Percentiles rank a stretch among this genome's conserved stretches.
Evolutionary conservation across 257 asterid species (phyloP).

Genomic region (Datura wrightii): DNA sequence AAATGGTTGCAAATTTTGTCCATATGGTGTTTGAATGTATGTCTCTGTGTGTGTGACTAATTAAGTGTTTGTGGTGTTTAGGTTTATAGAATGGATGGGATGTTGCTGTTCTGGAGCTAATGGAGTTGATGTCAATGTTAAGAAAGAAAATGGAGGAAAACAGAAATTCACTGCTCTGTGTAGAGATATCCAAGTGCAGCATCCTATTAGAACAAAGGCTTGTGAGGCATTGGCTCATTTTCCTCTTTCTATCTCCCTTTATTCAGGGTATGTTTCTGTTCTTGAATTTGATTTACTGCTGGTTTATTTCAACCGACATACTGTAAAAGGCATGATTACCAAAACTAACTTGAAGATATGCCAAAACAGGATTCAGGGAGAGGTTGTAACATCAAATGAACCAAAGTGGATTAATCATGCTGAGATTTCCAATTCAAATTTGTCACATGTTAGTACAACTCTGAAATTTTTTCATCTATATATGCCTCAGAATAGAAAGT

Average conservation of each 20-base stretch:
- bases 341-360: neutral
- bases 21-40: constrained; percentile 30
- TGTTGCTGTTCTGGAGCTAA: constrained; percentile 82
- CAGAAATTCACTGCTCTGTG: constrained; percentile 45
- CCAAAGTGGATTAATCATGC: constrained; percentile 62
- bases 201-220: constrained; percentile 55
- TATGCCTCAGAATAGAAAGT: neutral
- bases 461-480: neutral
- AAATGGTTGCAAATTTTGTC: neutral
- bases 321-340: neutral
- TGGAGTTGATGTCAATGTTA: constrained; percentile 35
- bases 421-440: constrained; percentile 45
- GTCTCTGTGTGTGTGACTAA: neutral
- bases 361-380: constrained; percentile 75
- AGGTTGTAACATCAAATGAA: constrained; percentile 68
- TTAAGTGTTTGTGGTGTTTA: constrained; percentile 31
- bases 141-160: constrained; percentile 49
- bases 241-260: constrained; percentile 67
- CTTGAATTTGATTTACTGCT: neutral
- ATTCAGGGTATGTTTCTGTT: constrained; percentile 67
- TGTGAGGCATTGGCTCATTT: constrained; percentile 64
- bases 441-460: constrained; percentile 35
- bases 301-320: constrained; percentile 13
- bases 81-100: constrained; percentile 81
- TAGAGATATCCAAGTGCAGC: constrained; percentile 59